phyloP scores from a whole-genome alignment of 306 rosid species.

The Fragaria ananassa region DNA sequence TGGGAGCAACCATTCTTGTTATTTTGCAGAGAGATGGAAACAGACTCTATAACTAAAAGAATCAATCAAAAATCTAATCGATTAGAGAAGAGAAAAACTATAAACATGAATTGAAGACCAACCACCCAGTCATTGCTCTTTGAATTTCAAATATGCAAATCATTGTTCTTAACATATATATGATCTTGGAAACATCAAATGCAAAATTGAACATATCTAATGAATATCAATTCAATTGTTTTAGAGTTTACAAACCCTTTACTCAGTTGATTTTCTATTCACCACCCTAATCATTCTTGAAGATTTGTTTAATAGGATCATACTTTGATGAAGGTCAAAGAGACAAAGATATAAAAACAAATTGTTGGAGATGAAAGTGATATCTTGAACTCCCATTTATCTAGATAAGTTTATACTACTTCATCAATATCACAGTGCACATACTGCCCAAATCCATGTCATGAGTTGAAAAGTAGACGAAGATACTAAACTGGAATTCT shows the following conservation, averaged over 20 bases:
- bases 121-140: background rate
- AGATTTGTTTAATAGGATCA: background rate
- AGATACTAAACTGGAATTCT: no score
- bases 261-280: background rate
- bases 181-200: no score
- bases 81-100: no score
- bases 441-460: background rate
- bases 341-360: constrained; percentile 1
- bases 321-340: background rate
- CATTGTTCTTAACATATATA: background rate
- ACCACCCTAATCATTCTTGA: background rate
- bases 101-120: no score
- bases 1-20: no score
- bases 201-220: no score
- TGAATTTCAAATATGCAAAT: background rate
- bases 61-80: no score
- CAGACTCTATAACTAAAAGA: no score
- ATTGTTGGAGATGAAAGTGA: background rate
- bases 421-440: background rate
- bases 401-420: background rate
- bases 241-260: background rate
- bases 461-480: no score
- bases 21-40: no score
- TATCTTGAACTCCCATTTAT: background rate
- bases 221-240: no score